Evolutionary conservation across 331 rosid species (phyloP), one percentile per base, ranked within the genome.

Genomic region (Cydonia oblonga): DNA sequence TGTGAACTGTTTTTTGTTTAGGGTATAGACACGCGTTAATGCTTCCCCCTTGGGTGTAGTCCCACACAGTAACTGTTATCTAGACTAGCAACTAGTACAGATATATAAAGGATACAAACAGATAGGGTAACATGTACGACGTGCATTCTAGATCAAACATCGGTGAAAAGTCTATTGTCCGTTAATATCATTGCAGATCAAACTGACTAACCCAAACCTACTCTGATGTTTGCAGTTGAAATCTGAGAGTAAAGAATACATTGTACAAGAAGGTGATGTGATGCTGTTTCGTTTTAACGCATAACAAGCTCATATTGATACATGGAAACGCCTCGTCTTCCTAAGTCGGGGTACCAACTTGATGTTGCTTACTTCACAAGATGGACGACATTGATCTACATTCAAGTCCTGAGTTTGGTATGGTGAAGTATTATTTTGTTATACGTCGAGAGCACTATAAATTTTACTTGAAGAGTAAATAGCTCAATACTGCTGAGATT

Each of bases 231-330:
- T 89, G 87, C 92, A 90, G 98, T 83, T 90, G 87, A 82, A 95
- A 85, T 88, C 96, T 38, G 98, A 93, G 89, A 97, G 97, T 68
- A 93, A 93, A 85, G 98, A 87, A 15, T 93, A 93, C 76, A 61
- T 86, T 80, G 98, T 93, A 54, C 92, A 73, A 79, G 98, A 90
- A 86, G 66, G 96, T 76, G 98, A 93, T 81, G 96, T 93, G 65
- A 90, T 93, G 98, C 79, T 93, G 82, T 90, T 90, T 69, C 96
- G 98, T 26, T 93, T 93, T 87, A 93, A 93, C 54, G 97, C 90
- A 26, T 93, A 79, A 84, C 22, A 38, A 23, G 70, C 73, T 68
- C 66, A 25, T 18, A 42, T 49, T 6, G 59, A n/a, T 20, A 3
- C 61, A 4, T 3, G 57, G 38, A 52, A 66, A 74, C 56, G 32